phyloP scores from a whole-genome alignment of 768 basidiomycete genomes.

The Steccherinum ochraceum region DNA sequence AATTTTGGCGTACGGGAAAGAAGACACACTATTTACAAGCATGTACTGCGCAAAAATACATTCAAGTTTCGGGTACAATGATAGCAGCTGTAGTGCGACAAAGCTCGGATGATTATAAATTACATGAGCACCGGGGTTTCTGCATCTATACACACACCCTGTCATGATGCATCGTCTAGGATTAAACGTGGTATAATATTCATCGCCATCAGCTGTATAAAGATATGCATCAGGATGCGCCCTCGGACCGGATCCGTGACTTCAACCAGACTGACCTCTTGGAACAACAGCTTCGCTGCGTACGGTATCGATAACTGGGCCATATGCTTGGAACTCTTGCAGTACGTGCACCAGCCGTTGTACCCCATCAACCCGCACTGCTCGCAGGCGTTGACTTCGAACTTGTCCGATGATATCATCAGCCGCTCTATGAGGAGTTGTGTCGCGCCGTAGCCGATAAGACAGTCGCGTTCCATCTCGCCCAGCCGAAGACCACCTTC shows the following conservation, averaged over 20 bases:
- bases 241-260: slow-evolving; percentile 1
- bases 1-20: too few species aligned
- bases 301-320: slow-evolving; percentile 94
- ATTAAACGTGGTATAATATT: slow-evolving; percentile 88
- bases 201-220: slow-evolving; percentile 85
- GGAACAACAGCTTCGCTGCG: slow-evolving; percentile 89
- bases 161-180: slow-evolving; percentile 67
- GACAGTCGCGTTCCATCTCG: slow-evolving; percentile 99
- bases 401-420: slow-evolving; percentile 99
- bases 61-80: too few species aligned
- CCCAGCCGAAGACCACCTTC: slow-evolving; percentile 96
- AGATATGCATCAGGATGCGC: slow-evolving; percentile 2
- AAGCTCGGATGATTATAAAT: too few species aligned
- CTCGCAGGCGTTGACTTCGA: slow-evolving; percentile 94
- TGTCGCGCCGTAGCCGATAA: slow-evolving; percentile 98
- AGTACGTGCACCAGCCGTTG: slow-evolving; percentile 95
- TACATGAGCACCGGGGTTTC: too few species aligned
- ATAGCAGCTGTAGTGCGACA: neutral
- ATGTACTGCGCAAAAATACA: too few species aligned
- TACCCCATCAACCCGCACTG: slow-evolving; percentile 94
- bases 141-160: too few species aligned
- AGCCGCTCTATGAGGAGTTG: slow-evolving; percentile 93
- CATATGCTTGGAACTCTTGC: slow-evolving; percentile 96
- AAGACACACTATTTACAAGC: too few species aligned
- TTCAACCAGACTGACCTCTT: slow-evolving; percentile 53